Conservation (phyloP, 23 red algal species). For the Agarophyton chilense region DNA sequence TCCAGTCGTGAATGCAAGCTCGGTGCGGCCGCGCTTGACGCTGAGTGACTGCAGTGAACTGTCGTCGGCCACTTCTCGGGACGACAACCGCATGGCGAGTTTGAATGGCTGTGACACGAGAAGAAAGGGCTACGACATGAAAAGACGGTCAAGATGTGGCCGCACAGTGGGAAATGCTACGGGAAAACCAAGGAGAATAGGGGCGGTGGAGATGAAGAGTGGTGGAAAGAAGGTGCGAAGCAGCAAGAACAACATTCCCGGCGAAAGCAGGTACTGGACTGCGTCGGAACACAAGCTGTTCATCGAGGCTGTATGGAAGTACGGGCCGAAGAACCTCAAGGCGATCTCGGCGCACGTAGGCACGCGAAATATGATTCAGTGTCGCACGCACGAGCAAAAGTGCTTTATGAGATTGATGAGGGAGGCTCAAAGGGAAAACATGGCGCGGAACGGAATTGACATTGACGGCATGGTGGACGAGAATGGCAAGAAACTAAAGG, state of each 20-base stretch:
- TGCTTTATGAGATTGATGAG: conserved; percentile 88
- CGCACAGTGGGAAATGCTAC: too few relatives aligned
- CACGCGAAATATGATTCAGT: conserved; percentile 88
- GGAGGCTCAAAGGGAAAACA: conserved; percentile 76
- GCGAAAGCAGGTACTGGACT: conserved; percentile 90
- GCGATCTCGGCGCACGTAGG: conserved; percentile 84
- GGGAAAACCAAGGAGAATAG: too few relatives aligned
- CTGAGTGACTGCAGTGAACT: conserved; percentile 37
- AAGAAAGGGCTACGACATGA: background rate
- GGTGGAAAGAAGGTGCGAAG: conserved; percentile 58
- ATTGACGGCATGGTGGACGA: background rate
- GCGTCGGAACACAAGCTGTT: conserved; percentile 88
- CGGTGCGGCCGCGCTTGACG: background rate
- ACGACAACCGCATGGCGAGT: background rate
- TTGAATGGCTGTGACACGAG: background rate
- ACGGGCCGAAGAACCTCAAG: conserved; percentile 88
- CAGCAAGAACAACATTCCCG: conserved; percentile 72
- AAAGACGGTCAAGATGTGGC: too few relatives aligned
- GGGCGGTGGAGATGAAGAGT: too few relatives aligned
- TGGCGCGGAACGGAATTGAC: background rate
- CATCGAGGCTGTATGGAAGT: conserved; percentile 83
- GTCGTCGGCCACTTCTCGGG: conserved; percentile 17
- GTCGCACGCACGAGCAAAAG: conserved; percentile 94
- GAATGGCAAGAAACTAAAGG: background rate
- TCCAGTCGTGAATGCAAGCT: background rate